Evolutionary conservation across 2,329 filamentous ascomycete genomes (phyloP).

Genomic region (Bipolaris cookei): DNA sequence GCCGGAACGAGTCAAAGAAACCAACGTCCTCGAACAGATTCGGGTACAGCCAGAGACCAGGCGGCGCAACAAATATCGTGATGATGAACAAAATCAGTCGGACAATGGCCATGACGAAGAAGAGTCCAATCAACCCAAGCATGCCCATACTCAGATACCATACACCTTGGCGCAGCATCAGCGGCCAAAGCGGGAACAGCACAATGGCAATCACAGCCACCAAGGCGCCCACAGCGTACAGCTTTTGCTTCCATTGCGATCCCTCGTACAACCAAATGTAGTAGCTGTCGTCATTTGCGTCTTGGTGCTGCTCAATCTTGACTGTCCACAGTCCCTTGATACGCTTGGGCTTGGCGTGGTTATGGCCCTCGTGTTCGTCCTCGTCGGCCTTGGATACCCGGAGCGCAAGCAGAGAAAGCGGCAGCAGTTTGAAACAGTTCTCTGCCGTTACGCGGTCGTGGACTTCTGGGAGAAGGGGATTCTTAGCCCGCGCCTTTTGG

Average conservation of each 20-base stretch:
- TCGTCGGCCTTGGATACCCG: slow-evolving; percentile 84
- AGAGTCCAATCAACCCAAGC: slow-evolving; percentile 85
- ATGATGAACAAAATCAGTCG: slow-evolving; percentile 91
- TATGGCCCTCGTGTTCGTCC: slow-evolving; percentile 70
- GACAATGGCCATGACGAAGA: slow-evolving; percentile 98
- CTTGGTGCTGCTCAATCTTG: slow-evolving; percentile 93
- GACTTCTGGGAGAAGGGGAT: slow-evolving; percentile 84
- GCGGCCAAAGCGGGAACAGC: slow-evolving; percentile 94
- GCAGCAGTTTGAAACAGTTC: slow-evolving; percentile 92
- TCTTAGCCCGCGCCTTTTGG: slow-evolving; percentile 85
- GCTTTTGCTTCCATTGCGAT: slow-evolving; percentile 88
- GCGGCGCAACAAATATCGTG: slow-evolving; percentile 82
- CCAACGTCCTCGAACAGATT: slow-evolving; percentile 99
- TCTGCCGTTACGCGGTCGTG: slow-evolving; percentile 87
- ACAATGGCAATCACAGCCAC: slow-evolving; percentile 85
- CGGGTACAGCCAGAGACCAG: slow-evolving; percentile 96
- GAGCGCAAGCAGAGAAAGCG: slow-evolving; percentile 90
- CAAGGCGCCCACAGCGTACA: slow-evolving; percentile 85
- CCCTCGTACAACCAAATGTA: slow-evolving; percentile 98
- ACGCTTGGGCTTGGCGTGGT: slow-evolving; percentile 70
- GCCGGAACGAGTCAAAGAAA: slow-evolving; percentile 96
- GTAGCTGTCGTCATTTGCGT: slow-evolving; percentile 84
- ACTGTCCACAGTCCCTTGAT: slow-evolving; percentile 97
- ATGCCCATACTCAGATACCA: slow-evolving; percentile 98
- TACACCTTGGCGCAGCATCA: slow-evolving; percentile 87